Conservation (phyloP, 495 filamentous ascomycete genomes). For the Echria macrotheca region DNA sequence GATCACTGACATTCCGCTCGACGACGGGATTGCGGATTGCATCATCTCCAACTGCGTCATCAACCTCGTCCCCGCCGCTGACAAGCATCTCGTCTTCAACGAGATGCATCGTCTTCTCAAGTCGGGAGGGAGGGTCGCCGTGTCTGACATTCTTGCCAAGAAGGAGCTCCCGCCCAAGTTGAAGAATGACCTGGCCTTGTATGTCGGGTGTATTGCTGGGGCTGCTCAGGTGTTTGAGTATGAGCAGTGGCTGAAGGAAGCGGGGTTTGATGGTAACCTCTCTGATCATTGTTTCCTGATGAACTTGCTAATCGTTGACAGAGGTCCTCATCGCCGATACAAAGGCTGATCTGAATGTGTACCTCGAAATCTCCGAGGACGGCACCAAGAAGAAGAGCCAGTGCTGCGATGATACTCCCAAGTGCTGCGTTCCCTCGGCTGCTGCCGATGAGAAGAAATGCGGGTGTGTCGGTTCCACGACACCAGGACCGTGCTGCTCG, state of each 20-base stretch:
- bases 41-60: slow-evolving; percentile 57
- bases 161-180: slow-evolving; percentile 47
- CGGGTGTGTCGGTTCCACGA: slow-evolving; percentile 2
- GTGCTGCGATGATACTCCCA: slow-evolving; percentile 1
- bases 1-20: slow-evolving; percentile 50
- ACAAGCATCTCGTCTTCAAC: slow-evolving; percentile 53
- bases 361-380: slow-evolving; percentile 35
- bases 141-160: slow-evolving; percentile 60
- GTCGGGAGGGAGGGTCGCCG: slow-evolving; percentile 55
- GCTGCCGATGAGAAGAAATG: neutral
- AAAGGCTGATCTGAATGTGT: slow-evolving; percentile 53
- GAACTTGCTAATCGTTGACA: slow-evolving; percentile 17
- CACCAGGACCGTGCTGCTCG: too few relatives aligned
- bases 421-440: neutral
- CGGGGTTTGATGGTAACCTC: slow-evolving; percentile 49
- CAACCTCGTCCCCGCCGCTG: slow-evolving; percentile 55
- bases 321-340: slow-evolving; percentile 51
- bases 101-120: slow-evolving; percentile 60
- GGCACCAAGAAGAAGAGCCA: slow-evolving; percentile 12
- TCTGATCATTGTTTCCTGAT: neutral
- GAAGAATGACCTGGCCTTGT: slow-evolving; percentile 42
- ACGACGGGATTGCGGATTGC: slow-evolving; percentile 43
- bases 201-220: slow-evolving; percentile 58
- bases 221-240: slow-evolving; percentile 52
- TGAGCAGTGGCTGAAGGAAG: slow-evolving; percentile 47